Evolutionary conservation across 2,329 filamentous ascomycete species (phyloP).

Genomic region (Aspergillus sp.): DNA sequence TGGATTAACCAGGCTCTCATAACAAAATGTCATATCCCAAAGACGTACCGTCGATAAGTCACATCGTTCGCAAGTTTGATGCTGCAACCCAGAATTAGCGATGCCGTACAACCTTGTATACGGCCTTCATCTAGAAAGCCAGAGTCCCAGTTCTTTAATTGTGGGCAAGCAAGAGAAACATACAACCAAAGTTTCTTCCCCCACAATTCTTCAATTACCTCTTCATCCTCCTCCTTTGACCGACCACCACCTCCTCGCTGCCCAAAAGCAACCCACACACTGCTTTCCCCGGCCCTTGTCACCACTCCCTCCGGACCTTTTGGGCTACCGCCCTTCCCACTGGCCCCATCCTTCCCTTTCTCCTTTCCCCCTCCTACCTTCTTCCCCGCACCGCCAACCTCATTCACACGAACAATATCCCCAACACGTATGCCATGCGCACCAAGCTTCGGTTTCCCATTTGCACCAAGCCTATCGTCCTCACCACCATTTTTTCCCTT

Average conservation of each 20-base stretch:
- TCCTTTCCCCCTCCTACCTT: conserved; percentile 14
- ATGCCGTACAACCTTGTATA: not conserved
- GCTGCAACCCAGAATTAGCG: conserved; percentile 38
- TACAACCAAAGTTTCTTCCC: conserved; percentile 63
- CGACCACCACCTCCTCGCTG: conserved; percentile 34
- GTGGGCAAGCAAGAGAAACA: conserved; percentile 31
- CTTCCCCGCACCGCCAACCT: conserved; percentile 29
- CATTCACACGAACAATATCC: conserved; percentile 48
- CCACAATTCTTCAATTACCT: conserved; percentile 51
- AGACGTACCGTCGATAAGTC: conserved; percentile 58
- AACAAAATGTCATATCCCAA: not conserved
- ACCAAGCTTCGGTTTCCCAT: conserved; percentile 39
- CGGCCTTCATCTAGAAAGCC: not conserved
- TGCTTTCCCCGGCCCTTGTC: conserved; percentile 44
- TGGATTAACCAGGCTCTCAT: not conserved
- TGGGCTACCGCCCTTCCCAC: conserved; percentile 16
- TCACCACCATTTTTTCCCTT: conserved; percentile 12
- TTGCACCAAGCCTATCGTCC: not conserved
- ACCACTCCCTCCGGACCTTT: conserved; percentile 45
- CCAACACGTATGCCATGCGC: conserved; percentile 50
- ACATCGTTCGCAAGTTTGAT: conserved; percentile 68
- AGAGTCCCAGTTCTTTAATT: not conserved
- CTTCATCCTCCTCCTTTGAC: conserved; percentile 43
- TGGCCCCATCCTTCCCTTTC: conserved; percentile 33
- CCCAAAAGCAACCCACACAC: conserved; percentile 47